Conservation (phyloP, 345 rosid genomes). For the Brassica incana region DNA sequence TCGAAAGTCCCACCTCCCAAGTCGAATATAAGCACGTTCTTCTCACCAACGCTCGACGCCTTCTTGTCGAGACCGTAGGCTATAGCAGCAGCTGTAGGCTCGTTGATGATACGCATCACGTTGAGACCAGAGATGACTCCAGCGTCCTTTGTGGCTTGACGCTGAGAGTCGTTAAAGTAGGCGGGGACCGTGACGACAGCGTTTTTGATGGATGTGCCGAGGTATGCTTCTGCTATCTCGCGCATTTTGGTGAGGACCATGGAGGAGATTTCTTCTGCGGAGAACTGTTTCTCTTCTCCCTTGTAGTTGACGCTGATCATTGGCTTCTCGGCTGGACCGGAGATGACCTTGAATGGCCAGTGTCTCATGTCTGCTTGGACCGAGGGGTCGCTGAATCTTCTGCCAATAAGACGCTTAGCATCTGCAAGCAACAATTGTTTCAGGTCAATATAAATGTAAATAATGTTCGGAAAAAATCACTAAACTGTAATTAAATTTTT, state of each 20-base stretch:
- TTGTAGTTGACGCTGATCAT: conserved; percentile 42
- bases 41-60: conserved; percentile 52
- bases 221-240: conserved; percentile 45
- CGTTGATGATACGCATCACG: conserved; percentile 48
- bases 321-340: conserved; percentile 47
- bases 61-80: conserved; percentile 50
- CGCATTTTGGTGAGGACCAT: conserved; percentile 48
- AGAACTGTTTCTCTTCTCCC: conserved; percentile 52
- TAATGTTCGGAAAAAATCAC: background rate
- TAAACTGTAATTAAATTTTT: no score
- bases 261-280: conserved; percentile 45
- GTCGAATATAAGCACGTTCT: conserved; percentile 65
- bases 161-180: conserved; percentile 53
- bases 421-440: conserved; percentile 16
- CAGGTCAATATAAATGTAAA: background rate
- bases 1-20: conserved; percentile 70
- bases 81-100: conserved; percentile 50
- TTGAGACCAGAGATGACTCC: conserved; percentile 46
- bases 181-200: conserved; percentile 49
- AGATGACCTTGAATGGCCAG: conserved; percentile 47
- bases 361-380: conserved; percentile 46
- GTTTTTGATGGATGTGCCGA: conserved; percentile 39
- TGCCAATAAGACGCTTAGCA: conserved; percentile 50
- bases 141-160: conserved; percentile 47
- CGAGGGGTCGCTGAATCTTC: conserved; percentile 44